phyloP scores from a whole-genome alignment of 352 stramenopile genomes.

The Phytophthora hibernalis region DNA sequence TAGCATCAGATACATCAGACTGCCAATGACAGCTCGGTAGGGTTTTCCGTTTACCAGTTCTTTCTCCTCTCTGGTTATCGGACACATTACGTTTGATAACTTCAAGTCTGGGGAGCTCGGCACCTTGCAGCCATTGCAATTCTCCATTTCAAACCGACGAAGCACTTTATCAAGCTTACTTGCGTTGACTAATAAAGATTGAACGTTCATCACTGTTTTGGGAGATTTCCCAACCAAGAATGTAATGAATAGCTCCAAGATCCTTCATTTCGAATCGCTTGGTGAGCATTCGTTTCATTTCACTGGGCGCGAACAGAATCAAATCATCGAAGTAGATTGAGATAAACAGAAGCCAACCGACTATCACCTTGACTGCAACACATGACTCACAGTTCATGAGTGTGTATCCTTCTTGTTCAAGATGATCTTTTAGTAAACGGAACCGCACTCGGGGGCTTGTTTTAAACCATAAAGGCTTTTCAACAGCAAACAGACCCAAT shows the following conservation, averaged over 20 bases:
- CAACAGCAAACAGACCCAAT: constrained; percentile 20
- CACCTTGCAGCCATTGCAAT: constrained; percentile 24
- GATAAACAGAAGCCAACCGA: constrained; percentile 24
- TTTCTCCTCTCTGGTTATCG: constrained; percentile 8
- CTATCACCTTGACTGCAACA: constrained; percentile 1
- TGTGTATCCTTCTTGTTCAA: constrained; percentile 22
- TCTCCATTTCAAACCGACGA: constrained; percentile 16
- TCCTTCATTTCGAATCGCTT: constrained; percentile 31
- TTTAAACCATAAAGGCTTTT: constrained; percentile 35
- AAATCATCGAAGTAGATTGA: constrained; percentile 37
- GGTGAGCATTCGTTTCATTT: constrained; percentile 19
- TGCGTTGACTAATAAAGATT: constrained; percentile 16
- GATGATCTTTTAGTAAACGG: constrained; percentile 18
- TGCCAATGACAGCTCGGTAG: constrained; percentile 9
- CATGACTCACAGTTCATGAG: constrained; percentile 23
- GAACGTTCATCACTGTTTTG: constrained; percentile 5
- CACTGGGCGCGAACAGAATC: constrained; percentile 28
- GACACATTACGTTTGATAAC: constrained; percentile 26
- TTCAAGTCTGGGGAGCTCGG: constrained; percentile 19
- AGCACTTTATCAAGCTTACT: constrained; percentile 27
- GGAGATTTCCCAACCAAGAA: constrained; percentile 32
- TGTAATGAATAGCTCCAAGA: constrained; percentile 25
- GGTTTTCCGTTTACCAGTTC: constrained; percentile 8
- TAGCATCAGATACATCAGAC: constrained; percentile 29
- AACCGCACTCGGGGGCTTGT: constrained; percentile 36